These are phyloP conservation scores for Pulveroboletus sp. DNA, from an alignment of 768 basidiomycete genomes.

Conservation along the genomic window DNA sequence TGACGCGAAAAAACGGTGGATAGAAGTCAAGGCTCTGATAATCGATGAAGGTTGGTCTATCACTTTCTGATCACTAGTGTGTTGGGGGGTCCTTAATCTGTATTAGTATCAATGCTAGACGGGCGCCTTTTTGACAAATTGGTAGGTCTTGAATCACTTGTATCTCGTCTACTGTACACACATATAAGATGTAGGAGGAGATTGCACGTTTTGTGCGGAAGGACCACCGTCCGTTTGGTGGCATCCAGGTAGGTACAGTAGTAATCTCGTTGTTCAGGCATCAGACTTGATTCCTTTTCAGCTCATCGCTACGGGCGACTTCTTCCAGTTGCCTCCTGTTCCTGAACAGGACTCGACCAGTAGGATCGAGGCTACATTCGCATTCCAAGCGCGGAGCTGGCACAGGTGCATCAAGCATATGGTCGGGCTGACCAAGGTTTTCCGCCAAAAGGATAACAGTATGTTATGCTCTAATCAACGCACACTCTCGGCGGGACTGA, in stretches of 20 bases:
- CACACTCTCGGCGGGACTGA: not conserved
- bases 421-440: conserved; percentile 56
- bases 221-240: conserved; percentile 52
- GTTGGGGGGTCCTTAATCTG: not conserved
- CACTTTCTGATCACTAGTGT: not conserved
- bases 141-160: conserved; percentile 39
- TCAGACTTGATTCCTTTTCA: conserved; percentile 26
- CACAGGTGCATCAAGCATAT: conserved; percentile 44
- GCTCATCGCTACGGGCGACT: conserved; percentile 74
- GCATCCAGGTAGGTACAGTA: conserved; percentile 51
- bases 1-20: conserved; percentile 45
- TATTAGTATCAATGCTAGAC: conserved; percentile 72
- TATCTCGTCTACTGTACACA: too few relatives aligned
- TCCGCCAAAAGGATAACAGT: conserved; percentile 66
- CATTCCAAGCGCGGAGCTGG: conserved; percentile 69
- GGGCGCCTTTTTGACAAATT: conserved; percentile 67
- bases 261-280: not conserved
- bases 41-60: conserved; percentile 70
- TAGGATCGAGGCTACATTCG: conserved; percentile 50
- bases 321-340: conserved; percentile 79
- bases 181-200: conserved; percentile 22
- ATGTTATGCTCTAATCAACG: not conserved
- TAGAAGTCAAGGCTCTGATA: conserved; percentile 48
- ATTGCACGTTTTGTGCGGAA: conserved; percentile 44
- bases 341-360: conserved; percentile 46